A percentile compares a stretch with the other conserved stretches of the same genome.
Evolutionary conservation across 495 filamentous ascomycete species (phyloP).

Genomic region (Terfezia boudieri): DNA sequence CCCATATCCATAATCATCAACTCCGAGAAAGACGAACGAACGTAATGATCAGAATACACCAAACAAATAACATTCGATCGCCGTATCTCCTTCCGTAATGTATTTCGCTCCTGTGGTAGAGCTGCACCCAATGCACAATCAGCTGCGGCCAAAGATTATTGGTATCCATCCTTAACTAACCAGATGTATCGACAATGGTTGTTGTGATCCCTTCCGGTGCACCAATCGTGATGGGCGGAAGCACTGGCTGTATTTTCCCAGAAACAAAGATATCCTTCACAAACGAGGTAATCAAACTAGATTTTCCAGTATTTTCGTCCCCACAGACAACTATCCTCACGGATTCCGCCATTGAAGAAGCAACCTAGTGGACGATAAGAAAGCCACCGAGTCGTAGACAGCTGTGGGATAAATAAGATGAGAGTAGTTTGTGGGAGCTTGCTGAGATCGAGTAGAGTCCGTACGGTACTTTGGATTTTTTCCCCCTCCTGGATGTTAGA

Average conservation of each 20-base stretch:
- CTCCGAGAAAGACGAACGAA: neutral
- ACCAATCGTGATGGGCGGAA: constrained; percentile 82
- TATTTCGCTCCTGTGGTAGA: constrained; percentile 73
- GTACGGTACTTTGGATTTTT: no score
- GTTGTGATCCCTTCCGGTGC: constrained; percentile 90
- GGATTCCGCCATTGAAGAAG: constrained; percentile 16
- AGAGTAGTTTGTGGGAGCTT: no score
- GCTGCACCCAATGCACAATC: constrained; percentile 22
- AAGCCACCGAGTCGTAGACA: constrained; percentile 1
- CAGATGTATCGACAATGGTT: constrained; percentile 84
- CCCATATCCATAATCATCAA: no score
- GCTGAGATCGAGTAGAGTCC: neutral
- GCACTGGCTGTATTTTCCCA: constrained; percentile 78
- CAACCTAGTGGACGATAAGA: neutral
- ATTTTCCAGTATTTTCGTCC: constrained; percentile 59
- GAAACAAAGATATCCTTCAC: constrained; percentile 91
- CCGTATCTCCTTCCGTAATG: constrained; percentile 75
- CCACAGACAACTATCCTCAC: constrained; percentile 94
- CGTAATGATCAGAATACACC: constrained; percentile 89
- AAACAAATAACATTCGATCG: constrained; percentile 95
- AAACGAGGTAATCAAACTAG: constrained; percentile 50
- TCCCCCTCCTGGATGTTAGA: no score
- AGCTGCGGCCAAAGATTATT: neutral
- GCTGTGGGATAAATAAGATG: neutral
- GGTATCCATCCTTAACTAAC: constrained; percentile 2